Conservation (phyloP, 2,329 filamentous ascomycete species). For the Botrytis fabae region DNA sequence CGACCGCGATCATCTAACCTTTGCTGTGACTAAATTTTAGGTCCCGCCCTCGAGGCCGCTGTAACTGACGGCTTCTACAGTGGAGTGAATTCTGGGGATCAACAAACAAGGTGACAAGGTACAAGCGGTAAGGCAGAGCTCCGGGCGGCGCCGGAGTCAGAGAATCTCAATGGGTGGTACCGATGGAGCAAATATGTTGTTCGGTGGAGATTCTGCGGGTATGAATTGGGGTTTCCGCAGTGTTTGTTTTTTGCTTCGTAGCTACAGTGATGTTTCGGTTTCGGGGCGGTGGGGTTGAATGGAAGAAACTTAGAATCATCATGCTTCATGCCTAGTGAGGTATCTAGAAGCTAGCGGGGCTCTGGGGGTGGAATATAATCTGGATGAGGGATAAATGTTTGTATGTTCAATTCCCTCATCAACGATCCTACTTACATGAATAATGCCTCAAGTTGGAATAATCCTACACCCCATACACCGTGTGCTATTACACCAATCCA, state of each 20-base stretch:
- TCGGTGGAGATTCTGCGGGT: slow-evolving; percentile 6
- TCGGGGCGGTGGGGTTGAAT: slow-evolving; percentile 3
- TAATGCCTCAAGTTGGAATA: neutral
- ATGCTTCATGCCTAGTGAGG: neutral
- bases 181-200: neutral
- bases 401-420: neutral
- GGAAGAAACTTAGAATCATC: neutral
- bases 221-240: neutral
- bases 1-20: neutral
- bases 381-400: neutral
- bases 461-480: neutral
- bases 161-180: neutral
- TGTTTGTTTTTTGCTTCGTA: neutral
- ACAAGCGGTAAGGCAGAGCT: slow-evolving; percentile 14
- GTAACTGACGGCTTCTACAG: neutral
- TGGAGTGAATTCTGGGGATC: slow-evolving; percentile 11
- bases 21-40: neutral
- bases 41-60: slow-evolving; percentile 2
- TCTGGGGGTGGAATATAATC: neutral
- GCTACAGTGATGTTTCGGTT: slow-evolving; percentile 2
- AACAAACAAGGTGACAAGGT: neutral
- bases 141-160: neutral
- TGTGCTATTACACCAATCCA: neutral
- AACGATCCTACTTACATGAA: neutral
- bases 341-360: slow-evolving; percentile 5